These are phyloP conservation scores for Petunia secreta DNA, from an alignment of 257 asterid genomes.

Conservation along the genomic window DNA sequence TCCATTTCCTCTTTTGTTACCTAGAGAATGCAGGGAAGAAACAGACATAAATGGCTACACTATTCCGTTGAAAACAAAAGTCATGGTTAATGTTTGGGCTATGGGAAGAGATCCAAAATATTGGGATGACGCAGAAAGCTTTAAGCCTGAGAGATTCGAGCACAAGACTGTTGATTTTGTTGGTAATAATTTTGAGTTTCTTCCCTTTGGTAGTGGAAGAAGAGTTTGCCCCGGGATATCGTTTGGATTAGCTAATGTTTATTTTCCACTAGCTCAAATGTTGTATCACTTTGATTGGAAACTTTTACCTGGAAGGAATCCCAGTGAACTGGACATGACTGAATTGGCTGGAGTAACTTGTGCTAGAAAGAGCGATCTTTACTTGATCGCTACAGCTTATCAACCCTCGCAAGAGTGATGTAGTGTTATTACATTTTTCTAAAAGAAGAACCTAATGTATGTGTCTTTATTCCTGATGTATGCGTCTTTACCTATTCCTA, in stretches of 20 bases:
- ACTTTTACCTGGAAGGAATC: background rate
- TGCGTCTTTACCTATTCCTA: too few relatives aligned
- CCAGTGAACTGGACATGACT: background rate
- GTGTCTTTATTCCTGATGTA: too few relatives aligned
- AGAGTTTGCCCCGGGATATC: conserved; percentile 24
- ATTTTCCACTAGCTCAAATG: conserved; percentile 16
- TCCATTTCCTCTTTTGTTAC: background rate
- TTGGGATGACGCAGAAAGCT: background rate
- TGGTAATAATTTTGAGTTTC: background rate
- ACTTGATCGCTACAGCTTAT: background rate
- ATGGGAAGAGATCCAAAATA: conserved; percentile 27
- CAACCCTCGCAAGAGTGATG: background rate
- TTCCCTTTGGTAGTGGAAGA: conserved; percentile 27
- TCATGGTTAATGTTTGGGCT: conserved; percentile 27
- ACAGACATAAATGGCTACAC: background rate
- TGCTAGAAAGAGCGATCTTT: background rate
- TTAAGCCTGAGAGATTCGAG: conserved; percentile 18
- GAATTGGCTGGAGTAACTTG: background rate
- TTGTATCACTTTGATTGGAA: conserved; percentile 27
- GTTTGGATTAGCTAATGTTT: conserved; percentile 7
- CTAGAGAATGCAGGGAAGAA: conserved; percentile 21
- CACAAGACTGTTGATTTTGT: conserved; percentile 18
- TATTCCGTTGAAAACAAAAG: conserved; percentile 17
- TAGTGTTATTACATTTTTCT: background rate
- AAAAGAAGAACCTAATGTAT: background rate